These are phyloP conservation scores for Evansstolkia leycettana DNA, from an alignment of 495 filamentous ascomycete genomes.

Conservation along the genomic window DNA sequence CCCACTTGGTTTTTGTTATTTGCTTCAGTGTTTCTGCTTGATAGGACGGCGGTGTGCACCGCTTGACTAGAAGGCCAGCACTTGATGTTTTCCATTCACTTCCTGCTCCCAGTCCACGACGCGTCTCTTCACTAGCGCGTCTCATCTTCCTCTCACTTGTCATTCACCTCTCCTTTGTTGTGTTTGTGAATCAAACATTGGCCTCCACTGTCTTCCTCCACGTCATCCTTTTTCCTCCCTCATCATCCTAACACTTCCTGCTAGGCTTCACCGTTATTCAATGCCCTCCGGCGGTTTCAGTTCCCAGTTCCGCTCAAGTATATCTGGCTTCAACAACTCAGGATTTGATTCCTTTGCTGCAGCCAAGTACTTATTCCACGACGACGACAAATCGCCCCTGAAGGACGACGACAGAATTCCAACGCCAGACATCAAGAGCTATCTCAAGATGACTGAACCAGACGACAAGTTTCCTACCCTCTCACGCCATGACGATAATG, in stretches of 20 bases:
- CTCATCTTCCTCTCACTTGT: conserved; percentile 8
- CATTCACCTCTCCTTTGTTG: conserved; percentile 6
- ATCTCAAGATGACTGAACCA: conserved; percentile 58
- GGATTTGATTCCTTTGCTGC: conserved; percentile 62
- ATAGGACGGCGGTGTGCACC: too few relatives aligned
- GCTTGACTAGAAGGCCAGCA: too few relatives aligned
- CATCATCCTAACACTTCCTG: conserved; percentile 5
- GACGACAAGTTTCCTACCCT: conserved; percentile 80
- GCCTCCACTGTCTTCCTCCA: conserved; percentile 5
- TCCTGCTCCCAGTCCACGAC: conserved; percentile 4
- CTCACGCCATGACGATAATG: conserved; percentile 54
- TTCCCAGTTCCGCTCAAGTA: conserved; percentile 41
- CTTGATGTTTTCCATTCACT: background rate
- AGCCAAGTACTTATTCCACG: conserved; percentile 70
- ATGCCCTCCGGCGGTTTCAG: conserved; percentile 65
- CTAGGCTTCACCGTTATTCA: conserved; percentile 72
- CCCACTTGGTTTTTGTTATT: too few relatives aligned
- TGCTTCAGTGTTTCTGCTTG: too few relatives aligned
- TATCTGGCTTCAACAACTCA: conserved; percentile 30
- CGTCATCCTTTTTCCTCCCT: background rate
- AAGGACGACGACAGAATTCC: conserved; percentile 40
- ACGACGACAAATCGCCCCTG: conserved; percentile 45
- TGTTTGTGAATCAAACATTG: conserved; percentile 4
- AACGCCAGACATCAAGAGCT: conserved; percentile 53
- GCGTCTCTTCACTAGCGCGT: background rate